Percentiles rank a stretch among this genome's conserved stretches.
Conservation (phyloP, 345 rosid genomes). For the Hibiscus mutabilis region DNA sequence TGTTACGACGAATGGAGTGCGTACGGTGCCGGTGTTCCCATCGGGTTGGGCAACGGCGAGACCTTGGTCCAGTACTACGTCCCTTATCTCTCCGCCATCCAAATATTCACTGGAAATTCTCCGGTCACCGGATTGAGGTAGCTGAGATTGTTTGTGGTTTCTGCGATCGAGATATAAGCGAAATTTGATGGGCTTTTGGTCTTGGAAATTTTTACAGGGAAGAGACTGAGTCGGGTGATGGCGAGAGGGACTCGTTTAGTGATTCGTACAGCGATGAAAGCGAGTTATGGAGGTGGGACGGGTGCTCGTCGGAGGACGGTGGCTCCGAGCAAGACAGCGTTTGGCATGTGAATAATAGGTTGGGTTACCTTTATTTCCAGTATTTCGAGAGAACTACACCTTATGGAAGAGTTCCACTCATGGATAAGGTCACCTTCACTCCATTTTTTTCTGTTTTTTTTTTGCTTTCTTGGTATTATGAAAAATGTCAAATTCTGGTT, state of each 20-base stretch:
- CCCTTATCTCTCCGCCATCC: conserved; percentile 93
- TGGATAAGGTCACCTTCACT: conserved; percentile 70
- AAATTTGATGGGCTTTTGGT: not conserved
- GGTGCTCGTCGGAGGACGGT: conserved; percentile 87
- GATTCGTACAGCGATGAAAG: conserved; percentile 87
- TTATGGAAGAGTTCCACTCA: conserved; percentile 87
- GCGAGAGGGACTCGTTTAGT: conserved; percentile 74
- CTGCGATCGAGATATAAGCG: not conserved
- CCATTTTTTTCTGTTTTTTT: too few relatives aligned
- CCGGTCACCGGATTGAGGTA: conserved; percentile 65
- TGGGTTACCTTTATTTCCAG: conserved; percentile 74
- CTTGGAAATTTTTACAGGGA: conserved; percentile 41
- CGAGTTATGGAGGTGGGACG: conserved; percentile 72
- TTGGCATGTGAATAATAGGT: conserved; percentile 57
- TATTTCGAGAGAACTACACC: conserved; percentile 90
- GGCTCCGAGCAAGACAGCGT: conserved; percentile 61
- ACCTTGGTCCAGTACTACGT: conserved; percentile 91
- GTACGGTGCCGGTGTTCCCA: conserved; percentile 96
- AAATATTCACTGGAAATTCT: conserved; percentile 76
- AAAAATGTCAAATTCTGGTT: too few relatives aligned
- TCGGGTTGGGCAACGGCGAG: conserved; percentile 52
- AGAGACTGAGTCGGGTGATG: conserved; percentile 65
- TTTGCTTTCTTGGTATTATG: too few relatives aligned
- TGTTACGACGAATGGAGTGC: conserved; percentile 99
- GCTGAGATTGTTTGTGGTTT: not conserved